Evolutionary conservation across 202 grass and related monocot genomes (phyloP).

Genomic region (Panicum hallii): DNA sequence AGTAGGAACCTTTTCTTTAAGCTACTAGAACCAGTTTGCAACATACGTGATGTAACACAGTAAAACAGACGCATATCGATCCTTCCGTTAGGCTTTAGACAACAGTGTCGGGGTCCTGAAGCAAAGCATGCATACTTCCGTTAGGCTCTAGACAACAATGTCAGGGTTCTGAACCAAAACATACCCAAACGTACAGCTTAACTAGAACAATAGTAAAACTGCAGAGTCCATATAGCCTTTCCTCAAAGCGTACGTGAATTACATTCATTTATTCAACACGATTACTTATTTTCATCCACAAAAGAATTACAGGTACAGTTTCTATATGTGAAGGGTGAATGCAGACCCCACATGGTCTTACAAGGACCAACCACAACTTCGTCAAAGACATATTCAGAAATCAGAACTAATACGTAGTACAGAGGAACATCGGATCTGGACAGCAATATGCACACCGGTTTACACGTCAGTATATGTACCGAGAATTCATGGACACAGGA

Average conservation of each 20-base stretch:
- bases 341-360: neutral
- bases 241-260: neutral
- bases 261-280: neutral
- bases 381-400: neutral
- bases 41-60: too few relatives aligned
- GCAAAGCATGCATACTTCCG: neutral
- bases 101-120: neutral
- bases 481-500: neutral
- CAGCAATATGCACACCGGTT: constrained; percentile 25
- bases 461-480: constrained; percentile 8
- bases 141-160: neutral
- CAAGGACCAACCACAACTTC: constrained; percentile 1
- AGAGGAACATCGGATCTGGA: constrained; percentile 15
- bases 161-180: neutral
- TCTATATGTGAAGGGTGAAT: neutral
- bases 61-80: neutral
- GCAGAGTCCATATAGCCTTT: neutral
- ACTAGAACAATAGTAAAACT: neutral
- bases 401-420: neutral
- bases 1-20: neutral
- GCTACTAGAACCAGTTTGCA: neutral
- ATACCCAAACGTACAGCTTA: neutral
- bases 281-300: neutral
- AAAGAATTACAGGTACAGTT: neutral
- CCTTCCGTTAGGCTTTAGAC: neutral